Evolutionary conservation across 257 asterid genomes (phyloP).

Genomic region (Thymus mandschuricus): DNA sequence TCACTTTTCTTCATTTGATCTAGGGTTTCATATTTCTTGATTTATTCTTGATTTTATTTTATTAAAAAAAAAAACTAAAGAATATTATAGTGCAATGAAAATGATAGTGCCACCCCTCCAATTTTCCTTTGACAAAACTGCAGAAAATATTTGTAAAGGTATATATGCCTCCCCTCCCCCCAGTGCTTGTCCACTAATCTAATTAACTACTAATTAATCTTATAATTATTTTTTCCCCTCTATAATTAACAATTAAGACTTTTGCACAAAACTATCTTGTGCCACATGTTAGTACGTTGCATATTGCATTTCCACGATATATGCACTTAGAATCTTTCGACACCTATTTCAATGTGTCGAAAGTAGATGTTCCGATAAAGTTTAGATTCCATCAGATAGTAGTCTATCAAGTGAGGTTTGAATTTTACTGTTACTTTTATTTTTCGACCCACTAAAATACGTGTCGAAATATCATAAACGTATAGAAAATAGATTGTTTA

Average conservation of each 20-base stretch:
- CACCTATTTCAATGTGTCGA: too few relatives aligned
- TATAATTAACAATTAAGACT: conserved; percentile 5
- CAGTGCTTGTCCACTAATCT: conserved; percentile 37
- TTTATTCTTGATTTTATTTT: background rate
- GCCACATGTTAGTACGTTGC: conserved; percentile 11
- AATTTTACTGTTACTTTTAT: too few relatives aligned
- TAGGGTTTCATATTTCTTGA: background rate
- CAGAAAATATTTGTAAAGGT: conserved; percentile 26
- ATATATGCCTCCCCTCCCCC: conserved; percentile 27
- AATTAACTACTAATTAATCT: conserved; percentile 21
- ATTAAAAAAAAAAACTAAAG: background rate
- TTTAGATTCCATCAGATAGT: too few relatives aligned
- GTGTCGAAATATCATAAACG: too few relatives aligned
- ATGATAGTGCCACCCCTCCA: background rate
- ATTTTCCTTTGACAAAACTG: conserved; percentile 12
- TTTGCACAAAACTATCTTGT: conserved; percentile 22
- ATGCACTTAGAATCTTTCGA: too few relatives aligned
- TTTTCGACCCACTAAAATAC: too few relatives aligned
- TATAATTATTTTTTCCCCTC: background rate
- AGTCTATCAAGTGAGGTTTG: too few relatives aligned
- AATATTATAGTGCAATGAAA: background rate
- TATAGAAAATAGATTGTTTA: too few relatives aligned
- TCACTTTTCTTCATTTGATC: conserved; percentile 23
- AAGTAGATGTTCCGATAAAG: too few relatives aligned
- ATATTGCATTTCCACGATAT: background rate